Evolutionary conservation across 2,329 filamentous ascomycete genomes (phyloP).

Genomic region (Bimuria novae-zelandiae): DNA sequence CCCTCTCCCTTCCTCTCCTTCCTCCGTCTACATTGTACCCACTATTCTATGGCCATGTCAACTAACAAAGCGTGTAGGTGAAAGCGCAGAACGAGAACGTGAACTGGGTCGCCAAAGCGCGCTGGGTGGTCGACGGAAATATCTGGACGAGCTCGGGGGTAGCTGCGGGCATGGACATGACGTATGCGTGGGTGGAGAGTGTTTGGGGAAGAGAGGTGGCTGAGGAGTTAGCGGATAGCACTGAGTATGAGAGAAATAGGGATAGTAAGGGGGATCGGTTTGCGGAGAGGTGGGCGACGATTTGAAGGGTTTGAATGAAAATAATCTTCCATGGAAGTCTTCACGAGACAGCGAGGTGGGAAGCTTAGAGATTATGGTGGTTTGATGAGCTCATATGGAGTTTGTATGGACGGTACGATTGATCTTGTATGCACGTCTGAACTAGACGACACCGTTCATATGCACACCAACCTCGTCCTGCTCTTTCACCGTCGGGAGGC

Average conservation of each 20-base stretch:
- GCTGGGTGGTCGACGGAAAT: constrained; percentile 69
- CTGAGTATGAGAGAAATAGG: constrained; percentile 63
- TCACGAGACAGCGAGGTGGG: no score
- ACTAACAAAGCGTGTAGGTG: constrained; percentile 35
- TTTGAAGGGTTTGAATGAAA: no score
- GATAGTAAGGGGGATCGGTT: constrained; percentile 62
- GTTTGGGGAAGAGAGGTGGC: constrained; percentile 61
- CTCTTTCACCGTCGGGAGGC: constrained; percentile 39
- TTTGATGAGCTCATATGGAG: no score
- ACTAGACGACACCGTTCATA: constrained; percentile 34
- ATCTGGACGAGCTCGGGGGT: constrained; percentile 70
- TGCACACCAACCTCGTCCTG: constrained; percentile 36
- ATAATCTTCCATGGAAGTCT: no score
- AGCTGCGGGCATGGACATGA: constrained; percentile 66
- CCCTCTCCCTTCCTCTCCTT: no score
- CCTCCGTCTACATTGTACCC: no score
- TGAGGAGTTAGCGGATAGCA: constrained; percentile 52
- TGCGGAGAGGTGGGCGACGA: constrained; percentile 47
- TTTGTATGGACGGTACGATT: no score
- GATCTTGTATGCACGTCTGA: no score
- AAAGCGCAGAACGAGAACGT: constrained; percentile 56
- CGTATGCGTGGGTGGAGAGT: constrained; percentile 60
- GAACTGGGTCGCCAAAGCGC: constrained; percentile 64
- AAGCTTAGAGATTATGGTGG: no score
- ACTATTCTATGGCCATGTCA: no score